Base-by-base conservation (phyloP, 2,329 filamentous ascomycete genomes). In the Trichoderma koningiopsis region DNA sequence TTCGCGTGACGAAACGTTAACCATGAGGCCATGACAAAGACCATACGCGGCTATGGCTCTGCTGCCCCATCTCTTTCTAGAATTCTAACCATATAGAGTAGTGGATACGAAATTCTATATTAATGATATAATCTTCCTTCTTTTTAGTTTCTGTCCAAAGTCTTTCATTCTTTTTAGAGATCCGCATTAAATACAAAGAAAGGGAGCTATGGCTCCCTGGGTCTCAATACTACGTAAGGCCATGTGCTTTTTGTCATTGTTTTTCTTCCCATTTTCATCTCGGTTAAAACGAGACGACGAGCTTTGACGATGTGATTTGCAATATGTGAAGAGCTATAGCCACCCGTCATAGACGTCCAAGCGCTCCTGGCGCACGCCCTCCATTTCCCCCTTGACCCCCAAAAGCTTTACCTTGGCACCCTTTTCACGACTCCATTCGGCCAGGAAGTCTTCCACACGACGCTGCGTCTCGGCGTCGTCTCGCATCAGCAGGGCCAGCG, bases 401-500 rank as follows among this genome's bases (percentile, higher is more conserved):
- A 96, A 80, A 71, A 94, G 82, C 72, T 88, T 88, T 7, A 95
- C 92, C 73, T 85, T 88, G 1, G 86, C 86, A 56, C 84, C 86
- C 73, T 85, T 87, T 59, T 85, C 81, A 72, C 78, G 74, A 70
- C 84, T 89, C 90, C 93, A 98, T 31, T 82, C 81, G 24, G 81
- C 82, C 70, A 97, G 79, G 55, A 93, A 89, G 55, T 81, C 79
- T 71, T 86, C 84, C 27, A 98, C 79, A 14, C 83, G 81, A 27
- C 77, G 76, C 68, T 91, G 81, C 1, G 92, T 92, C 60, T 85
- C 86, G 43, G 84, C 84, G 65, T 92, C 89, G 74, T 97, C 92
- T 75, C 87, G 86, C 72, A 97, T 88, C 70, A 99, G 79, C 70
- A 99, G 79, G 0, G 91, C 92, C 68, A 97, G 86, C 1, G 96